Base-by-base conservation (phyloP, 2,329 filamentous ascomycete species). In the Fusarium brevicatenulatum region DNA sequence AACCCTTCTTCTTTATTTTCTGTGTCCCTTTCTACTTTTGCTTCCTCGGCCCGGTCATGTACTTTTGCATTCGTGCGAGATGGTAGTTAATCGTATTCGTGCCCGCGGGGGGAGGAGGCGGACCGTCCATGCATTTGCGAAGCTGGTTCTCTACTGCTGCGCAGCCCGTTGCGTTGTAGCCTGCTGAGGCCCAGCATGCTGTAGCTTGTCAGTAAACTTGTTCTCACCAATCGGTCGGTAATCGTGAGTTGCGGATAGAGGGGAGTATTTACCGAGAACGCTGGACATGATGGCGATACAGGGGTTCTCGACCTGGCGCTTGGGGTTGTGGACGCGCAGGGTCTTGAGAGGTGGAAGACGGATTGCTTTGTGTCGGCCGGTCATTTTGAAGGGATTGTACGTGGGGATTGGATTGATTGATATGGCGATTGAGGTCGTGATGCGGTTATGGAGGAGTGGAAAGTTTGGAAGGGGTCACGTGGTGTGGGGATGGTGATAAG, bases 21-120 rank as follows among this genome's bases (percentile, higher is more conserved):
- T 19, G 5, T 34, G 6, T 10, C 6, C 3, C 4, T 19, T 11
- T 19, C 47, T 52, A 83, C 65, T 80, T 82, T 61, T 80, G 78
- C 78, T 81, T 84, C 71, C 72, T 70, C 54, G 78, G 80, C 57
- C 78, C 83, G n/a, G 82, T 95, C 89, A 88, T 91, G 85, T 74
- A 91, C 88, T 78, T 92, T 88, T 84, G 91, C 89, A 86, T 97
- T 86, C 96, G 90, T 74, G 89, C 89, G 47, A 98, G 86, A 81
- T 98, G 95, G 86, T 95, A 95, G 85, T 98, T 98, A 89, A 98
- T 95, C 82, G 91, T 95, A 85, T 91, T 94, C 80, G 90, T 89
- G 37, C 81, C 78, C 57, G 82, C 79, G 18, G 83, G 77, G 47
- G 83, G 77, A 66, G 81, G 86, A 86, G 79, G 90, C 71, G 92